Evolutionary conservation across 2,329 filamentous ascomycete species (phyloP), one percentile per base, ranked within the genome.

Genomic region (Microascus cirrosus): DNA sequence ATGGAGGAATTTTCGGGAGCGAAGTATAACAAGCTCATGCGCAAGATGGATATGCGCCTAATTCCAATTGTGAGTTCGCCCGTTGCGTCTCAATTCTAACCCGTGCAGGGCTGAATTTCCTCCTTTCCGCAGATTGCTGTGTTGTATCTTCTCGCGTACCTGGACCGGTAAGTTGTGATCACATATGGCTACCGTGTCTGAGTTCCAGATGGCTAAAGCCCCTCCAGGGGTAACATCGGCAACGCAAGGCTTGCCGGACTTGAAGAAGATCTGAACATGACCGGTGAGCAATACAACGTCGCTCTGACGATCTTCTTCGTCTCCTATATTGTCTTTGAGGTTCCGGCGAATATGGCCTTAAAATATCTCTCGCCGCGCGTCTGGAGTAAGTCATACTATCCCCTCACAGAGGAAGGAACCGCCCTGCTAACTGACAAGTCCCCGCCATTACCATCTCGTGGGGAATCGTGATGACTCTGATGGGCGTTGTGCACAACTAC

Each of bases 291-390:
- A 65, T 90, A 89, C 73, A 90, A 90, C 65, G 70, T 71, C 24
- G 74, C 89, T 1, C 75, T 90, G 2, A 84, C 84, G 13, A 67
- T 84, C 62, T 90, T 90, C 71, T 90, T 87, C 69, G 76, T 90
- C 66, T 82, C 81, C 10, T 90, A 90, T 69, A 88, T 89, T 63
- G 28, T 89, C 54, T 87, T 87, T 62, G 82, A 89, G 67, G 85
- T 90, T 48, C 86, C 87, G 0, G 77, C 76, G 58, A 90, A 84
- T 61, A 77, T 90, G 59, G 69, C 76, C n/a, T 89, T 86, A 74
- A 90, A 90, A 68, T 83, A 76, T 73, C 72, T 89, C 2, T 86
- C 86, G 0, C 87, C 87, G 0, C 85, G 85, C 39, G 88, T 83
- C 83, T 90, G 84, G 62, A 60, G 59, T 60, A 55, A 50, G 59